These are phyloP conservation scores for Saturnispora serradocipensis DNA, from an alignment of 805 yeast species.

Conservation along the genomic window DNA sequence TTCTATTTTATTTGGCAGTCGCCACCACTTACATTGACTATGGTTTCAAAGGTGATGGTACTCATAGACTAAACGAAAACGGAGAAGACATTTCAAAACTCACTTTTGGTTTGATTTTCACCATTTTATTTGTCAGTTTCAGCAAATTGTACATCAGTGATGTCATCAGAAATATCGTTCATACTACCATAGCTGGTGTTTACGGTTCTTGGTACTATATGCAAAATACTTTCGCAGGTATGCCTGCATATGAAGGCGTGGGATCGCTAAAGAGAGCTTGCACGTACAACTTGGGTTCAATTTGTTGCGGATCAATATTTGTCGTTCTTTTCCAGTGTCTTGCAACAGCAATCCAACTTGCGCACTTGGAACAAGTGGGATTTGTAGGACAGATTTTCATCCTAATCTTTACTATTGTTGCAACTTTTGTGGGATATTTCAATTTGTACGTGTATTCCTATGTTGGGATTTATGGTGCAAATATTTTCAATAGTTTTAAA, in stretches of 20 bases:
- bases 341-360: constrained; percentile 29
- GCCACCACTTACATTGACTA: constrained; percentile 10
- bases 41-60: constrained; percentile 14
- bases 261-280: constrained; percentile 72
- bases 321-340: constrained; percentile 62
- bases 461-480: constrained; percentile 80
- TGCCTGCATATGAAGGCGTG: constrained; percentile 69
- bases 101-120: constrained; percentile 51
- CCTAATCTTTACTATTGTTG: neutral
- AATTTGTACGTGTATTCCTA: constrained; percentile 84
- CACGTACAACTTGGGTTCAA: constrained; percentile 82
- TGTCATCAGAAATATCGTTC: constrained; percentile 71
- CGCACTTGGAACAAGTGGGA: constrained; percentile 4
- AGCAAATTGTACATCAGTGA: constrained; percentile 81
- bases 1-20: constrained; percentile 6
- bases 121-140: constrained; percentile 40
- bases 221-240: constrained; percentile 39
- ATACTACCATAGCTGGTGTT: constrained; percentile 74
- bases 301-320: constrained; percentile 69
- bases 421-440: constrained; percentile 26
- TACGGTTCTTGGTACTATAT: constrained; percentile 92
- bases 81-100: constrained; percentile 17
- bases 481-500: constrained; percentile 62
- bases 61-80: constrained; percentile 7
- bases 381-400: constrained; percentile 8